Evolutionary conservation across 1,284 basidiomycete species (phyloP).

Genomic region (Earliella scabrosa): DNA sequence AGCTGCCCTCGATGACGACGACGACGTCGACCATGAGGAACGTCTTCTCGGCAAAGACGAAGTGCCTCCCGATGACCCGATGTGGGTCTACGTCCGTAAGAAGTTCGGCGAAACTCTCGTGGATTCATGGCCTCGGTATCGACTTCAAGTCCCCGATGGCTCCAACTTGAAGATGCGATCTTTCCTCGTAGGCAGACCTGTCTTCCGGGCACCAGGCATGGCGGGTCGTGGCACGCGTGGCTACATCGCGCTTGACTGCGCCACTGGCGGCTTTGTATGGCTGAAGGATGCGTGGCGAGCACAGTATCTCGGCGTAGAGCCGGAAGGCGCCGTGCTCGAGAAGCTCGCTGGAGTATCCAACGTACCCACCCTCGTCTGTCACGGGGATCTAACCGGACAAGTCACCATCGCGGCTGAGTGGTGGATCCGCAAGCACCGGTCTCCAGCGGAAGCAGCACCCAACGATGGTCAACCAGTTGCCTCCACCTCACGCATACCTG

Average conservation of each 20-base stretch:
- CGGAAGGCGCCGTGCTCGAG: slow-evolving; percentile 5
- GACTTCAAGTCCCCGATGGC: background rate
- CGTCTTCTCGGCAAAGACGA: background rate
- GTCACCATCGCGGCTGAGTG: background rate
- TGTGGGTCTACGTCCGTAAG: slow-evolving; percentile 8
- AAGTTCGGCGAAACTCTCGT: background rate
- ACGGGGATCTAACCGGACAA: slow-evolving; percentile 1
- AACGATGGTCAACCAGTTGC: too few relatives aligned
- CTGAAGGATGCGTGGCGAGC: slow-evolving; percentile 13
- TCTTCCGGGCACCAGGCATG: background rate
- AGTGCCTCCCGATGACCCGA: background rate
- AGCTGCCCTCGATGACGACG: background rate
- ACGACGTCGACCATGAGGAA: background rate
- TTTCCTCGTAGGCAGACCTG: slow-evolving; percentile 6
- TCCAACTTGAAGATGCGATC: background rate
- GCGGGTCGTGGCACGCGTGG: slow-evolving; percentile 1
- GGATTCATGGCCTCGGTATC: slow-evolving; percentile 5
- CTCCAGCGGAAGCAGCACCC: too few relatives aligned
- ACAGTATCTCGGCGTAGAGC: background rate
- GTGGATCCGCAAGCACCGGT: background rate
- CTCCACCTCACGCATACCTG: too few relatives aligned
- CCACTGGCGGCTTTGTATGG: background rate
- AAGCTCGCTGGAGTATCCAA: too few relatives aligned
- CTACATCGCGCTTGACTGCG: background rate
- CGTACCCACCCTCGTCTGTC: slow-evolving; percentile 6